phyloP scores from a whole-genome alignment of 148 eudicot genomes.

The Cornus florida region DNA sequence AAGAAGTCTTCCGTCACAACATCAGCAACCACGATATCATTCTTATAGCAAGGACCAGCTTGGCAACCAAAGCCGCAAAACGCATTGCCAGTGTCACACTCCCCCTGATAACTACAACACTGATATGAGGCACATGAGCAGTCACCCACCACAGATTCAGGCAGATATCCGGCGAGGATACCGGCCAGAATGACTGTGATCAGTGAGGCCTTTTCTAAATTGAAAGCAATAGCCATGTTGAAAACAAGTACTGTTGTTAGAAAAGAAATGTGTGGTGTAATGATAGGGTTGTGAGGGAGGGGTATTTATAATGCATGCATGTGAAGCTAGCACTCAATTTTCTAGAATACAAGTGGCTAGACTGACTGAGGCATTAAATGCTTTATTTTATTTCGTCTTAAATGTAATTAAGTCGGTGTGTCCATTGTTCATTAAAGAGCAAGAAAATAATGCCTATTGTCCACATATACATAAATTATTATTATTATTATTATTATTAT shows the following conservation, averaged over 20 bases:
- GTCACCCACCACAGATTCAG: constrained; percentile 15
- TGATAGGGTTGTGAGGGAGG: not conserved
- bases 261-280: not conserved
- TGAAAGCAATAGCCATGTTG: not conserved
- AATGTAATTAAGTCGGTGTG: too few relatives aligned
- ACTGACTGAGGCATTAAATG: too few relatives aligned
- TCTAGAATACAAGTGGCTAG: too few relatives aligned
- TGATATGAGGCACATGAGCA: too few relatives aligned
- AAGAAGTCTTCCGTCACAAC: constrained; percentile 49
- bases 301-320: not conserved
- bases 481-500: too few relatives aligned
- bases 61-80: constrained; percentile 57
- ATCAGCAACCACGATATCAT: constrained; percentile 22
- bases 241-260: not conserved
- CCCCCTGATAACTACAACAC: constrained; percentile 56
- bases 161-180: constrained; percentile 19
- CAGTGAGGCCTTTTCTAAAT: not conserved
- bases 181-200: constrained; percentile 10
- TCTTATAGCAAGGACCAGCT: constrained; percentile 37
- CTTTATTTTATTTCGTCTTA: too few relatives aligned
- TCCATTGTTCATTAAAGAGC: too few relatives aligned
- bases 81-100: constrained; percentile 39
- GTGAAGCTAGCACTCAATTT: not conserved
- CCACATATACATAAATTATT: too few relatives aligned
- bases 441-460: too few relatives aligned